A percentile compares a stretch with the other conserved stretches of the same genome.
These are phyloP conservation scores for Pythium aristosporum DNA, from an alignment of 352 stramenopile genomes.

Conservation along the genomic window DNA sequence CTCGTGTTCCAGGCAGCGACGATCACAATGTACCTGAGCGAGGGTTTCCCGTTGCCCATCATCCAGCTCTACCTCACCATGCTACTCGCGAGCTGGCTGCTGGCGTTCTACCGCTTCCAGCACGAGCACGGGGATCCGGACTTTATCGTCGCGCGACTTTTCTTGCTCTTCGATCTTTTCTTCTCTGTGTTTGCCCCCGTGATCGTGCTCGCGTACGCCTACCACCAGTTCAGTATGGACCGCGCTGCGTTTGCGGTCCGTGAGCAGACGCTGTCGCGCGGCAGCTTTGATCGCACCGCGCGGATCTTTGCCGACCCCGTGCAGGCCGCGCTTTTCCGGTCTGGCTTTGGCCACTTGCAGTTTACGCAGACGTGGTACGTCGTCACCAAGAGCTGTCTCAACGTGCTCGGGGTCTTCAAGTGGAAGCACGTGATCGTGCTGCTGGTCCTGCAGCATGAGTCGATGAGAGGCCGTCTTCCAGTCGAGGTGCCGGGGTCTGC, in stretches of 20 bases:
- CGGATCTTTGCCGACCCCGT: constrained; percentile 31
- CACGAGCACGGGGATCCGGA: constrained; percentile 10
- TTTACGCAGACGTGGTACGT: constrained; percentile 19
- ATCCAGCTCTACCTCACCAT: constrained; percentile 27
- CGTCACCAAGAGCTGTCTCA: constrained; percentile 22
- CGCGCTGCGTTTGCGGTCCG: constrained; percentile 19
- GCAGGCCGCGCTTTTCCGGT: constrained; percentile 24
- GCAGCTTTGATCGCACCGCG: constrained; percentile 22
- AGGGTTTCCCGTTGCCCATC: constrained; percentile 31
- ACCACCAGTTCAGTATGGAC: constrained; percentile 29
- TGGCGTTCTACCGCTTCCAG: constrained; percentile 35
- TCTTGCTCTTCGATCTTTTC: constrained; percentile 34
- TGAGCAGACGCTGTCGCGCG: constrained; percentile 12
- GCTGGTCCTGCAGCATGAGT: constrained; percentile 13
- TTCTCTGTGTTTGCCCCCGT: constrained; percentile 34
- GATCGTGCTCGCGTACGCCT: constrained; percentile 26
- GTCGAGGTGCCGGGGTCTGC: neutral
- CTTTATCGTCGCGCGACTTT: constrained; percentile 21
- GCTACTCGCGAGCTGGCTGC: constrained; percentile 26
- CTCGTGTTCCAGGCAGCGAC: constrained; percentile 23
- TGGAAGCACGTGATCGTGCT: constrained; percentile 28
- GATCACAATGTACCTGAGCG: constrained; percentile 21
- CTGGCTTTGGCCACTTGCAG: constrained; percentile 23
- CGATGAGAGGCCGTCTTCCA: no score
- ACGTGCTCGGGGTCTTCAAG: constrained; percentile 24